These are phyloP conservation scores for Skeletonema tropicum DNA, from an alignment of 108 stramenopile species.

Conservation along the genomic window DNA sequence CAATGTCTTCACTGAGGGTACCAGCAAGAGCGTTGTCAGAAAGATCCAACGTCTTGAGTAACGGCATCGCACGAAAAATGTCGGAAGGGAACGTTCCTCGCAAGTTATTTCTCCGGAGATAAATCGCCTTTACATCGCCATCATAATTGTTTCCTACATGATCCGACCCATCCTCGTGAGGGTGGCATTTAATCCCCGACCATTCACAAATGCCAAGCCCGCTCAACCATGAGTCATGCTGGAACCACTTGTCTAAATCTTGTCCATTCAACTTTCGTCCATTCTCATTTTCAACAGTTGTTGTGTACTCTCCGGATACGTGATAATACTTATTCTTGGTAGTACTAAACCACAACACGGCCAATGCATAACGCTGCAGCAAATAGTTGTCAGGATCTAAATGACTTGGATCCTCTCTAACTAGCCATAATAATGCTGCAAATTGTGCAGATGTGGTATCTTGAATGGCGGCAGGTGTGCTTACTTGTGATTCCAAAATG, in stretches of 20 bases:
- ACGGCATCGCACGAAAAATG: constrained; percentile 33
- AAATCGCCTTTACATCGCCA: constrained; percentile 33
- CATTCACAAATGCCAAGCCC: constrained; percentile 36
- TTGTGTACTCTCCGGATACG: constrained; percentile 25
- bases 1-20: constrained; percentile 27
- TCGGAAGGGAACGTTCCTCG: constrained; percentile 40
- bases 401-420: constrained; percentile 40
- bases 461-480: constrained; percentile 18
- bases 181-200: constrained; percentile 42
- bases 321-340: constrained; percentile 37
- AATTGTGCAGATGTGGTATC: constrained; percentile 38
- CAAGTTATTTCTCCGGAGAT: constrained; percentile 41
- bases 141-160: constrained; percentile 22
- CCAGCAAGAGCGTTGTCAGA: constrained; percentile 50
- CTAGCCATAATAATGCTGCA: constrained; percentile 45
- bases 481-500: constrained; percentile 12
- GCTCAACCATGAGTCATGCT: constrained; percentile 33
- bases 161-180: constrained; percentile 8
- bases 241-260: constrained; percentile 17
- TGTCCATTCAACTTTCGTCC: not conserved
- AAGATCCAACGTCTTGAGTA: constrained; percentile 35
- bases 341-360: constrained; percentile 41
- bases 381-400: constrained; percentile 36
- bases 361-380: constrained; percentile 44
- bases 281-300: not conserved